phyloP scores from a whole-genome alignment of 768 basidiomycete species.

The Tephrocybe sp. region DNA sequence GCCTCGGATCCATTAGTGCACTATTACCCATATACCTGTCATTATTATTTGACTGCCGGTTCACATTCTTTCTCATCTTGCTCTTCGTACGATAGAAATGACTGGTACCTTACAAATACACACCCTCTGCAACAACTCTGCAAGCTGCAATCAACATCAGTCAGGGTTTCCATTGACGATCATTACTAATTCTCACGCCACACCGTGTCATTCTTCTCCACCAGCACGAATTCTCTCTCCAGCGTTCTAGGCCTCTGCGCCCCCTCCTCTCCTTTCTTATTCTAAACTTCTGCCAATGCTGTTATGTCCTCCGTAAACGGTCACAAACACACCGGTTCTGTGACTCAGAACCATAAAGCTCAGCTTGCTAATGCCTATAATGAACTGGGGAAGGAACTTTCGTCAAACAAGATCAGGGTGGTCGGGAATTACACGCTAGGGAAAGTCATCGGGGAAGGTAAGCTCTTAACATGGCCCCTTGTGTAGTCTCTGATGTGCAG shows the following conservation, averaged over 20 bases:
- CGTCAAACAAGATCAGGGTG: constrained; percentile 86
- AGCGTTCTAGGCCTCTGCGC: constrained; percentile 29
- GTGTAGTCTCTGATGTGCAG: constrained; percentile 6
- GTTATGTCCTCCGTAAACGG: constrained; percentile 50
- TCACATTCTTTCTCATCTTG: background rate
- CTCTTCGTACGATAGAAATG: background rate
- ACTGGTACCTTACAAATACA: background rate
- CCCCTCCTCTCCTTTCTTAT: constrained; percentile 36
- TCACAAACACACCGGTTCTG: constrained; percentile 62
- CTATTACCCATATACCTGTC: constrained; percentile 12
- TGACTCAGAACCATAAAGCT: constrained; percentile 77
- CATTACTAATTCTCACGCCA: constrained; percentile 17
- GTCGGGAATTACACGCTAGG: constrained; percentile 95
- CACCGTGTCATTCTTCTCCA: constrained; percentile 2
- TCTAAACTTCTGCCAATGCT: constrained; percentile 34
- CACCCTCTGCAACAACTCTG: background rate
- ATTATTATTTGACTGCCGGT: constrained; percentile 1
- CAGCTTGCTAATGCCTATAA: constrained; percentile 95
- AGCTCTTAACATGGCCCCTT: constrained; percentile 22
- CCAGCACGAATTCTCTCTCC: constrained; percentile 7
- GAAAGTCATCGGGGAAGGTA: constrained; percentile 94
- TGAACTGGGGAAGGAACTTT: constrained; percentile 94
- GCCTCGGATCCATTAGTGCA: constrained; percentile 14
- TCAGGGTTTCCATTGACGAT: constrained; percentile 1
- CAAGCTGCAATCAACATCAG: background rate